Conservation (phyloP, 2,329 filamentous ascomycete genomes). For the Alternaria gaisen region DNA sequence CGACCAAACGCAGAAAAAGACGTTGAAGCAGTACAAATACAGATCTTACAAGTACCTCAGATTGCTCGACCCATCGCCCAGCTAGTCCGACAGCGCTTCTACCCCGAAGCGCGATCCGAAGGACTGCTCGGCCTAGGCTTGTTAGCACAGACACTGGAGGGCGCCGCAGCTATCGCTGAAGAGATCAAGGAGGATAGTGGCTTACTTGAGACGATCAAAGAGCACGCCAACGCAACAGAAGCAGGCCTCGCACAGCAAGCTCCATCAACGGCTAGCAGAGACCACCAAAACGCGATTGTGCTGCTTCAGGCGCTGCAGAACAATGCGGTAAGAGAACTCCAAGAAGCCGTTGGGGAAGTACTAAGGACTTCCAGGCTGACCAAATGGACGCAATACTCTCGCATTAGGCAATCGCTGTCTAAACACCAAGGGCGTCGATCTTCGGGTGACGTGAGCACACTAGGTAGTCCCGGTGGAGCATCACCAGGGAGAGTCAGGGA, state of each 20-base stretch:
- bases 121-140: slow-evolving; percentile 48
- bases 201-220: slow-evolving; percentile 45
- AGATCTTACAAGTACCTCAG: slow-evolving; percentile 40
- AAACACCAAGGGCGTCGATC: slow-evolving; percentile 31
- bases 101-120: slow-evolving; percentile 47
- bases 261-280: slow-evolving; percentile 34
- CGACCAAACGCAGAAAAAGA: slow-evolving; percentile 33
- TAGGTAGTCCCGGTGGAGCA: slow-evolving; percentile 10
- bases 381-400: slow-evolving; percentile 35
- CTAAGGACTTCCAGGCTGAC: slow-evolving; percentile 31
- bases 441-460: slow-evolving; percentile 11
- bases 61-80: slow-evolving; percentile 44
- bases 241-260: slow-evolving; percentile 32
- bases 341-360: slow-evolving; percentile 9
- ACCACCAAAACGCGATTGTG: slow-evolving; percentile 49
- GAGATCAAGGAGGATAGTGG: slow-evolving; percentile 40
- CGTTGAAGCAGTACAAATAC: slow-evolving; percentile 31
- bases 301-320: slow-evolving; percentile 45
- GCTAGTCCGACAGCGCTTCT: slow-evolving; percentile 49
- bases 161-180: slow-evolving; percentile 38
- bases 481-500: slow-evolving; percentile 16
- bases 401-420: slow-evolving; percentile 32
- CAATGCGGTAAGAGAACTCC: slow-evolving; percentile 41
- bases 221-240: slow-evolving; percentile 42
- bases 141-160: slow-evolving; percentile 42